Evolutionary conservation across 1,139 yeast genomes (phyloP).

Genomic region (Pichia sp.): DNA sequence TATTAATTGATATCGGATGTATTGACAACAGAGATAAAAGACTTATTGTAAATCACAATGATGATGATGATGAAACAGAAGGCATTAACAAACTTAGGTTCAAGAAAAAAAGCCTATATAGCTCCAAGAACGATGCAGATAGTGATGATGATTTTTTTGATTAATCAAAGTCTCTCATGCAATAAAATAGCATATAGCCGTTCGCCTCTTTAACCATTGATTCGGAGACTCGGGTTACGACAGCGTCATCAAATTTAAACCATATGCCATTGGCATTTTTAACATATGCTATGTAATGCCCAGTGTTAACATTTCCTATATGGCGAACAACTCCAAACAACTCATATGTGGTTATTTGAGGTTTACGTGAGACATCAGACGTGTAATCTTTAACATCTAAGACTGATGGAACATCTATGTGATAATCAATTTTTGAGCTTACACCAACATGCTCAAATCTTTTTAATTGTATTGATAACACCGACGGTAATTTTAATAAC

Average conservation of each 20-base stretch:
- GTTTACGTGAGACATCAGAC: constrained; percentile 20
- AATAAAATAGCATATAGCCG: constrained; percentile 77
- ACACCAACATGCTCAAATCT: constrained; percentile 71
- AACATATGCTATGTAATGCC: constrained; percentile 80
- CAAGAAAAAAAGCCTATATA: constrained; percentile 43
- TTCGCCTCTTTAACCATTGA: constrained; percentile 59
- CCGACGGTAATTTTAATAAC: constrained; percentile 64
- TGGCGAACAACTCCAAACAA: constrained; percentile 83
- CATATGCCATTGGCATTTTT: constrained; percentile 68
- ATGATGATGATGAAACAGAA: constrained; percentile 42
- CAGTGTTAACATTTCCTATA: constrained; percentile 88
- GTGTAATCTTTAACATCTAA: constrained; percentile 64
- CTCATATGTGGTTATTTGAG: constrained; percentile 39
- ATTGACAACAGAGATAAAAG: constrained; percentile 61
- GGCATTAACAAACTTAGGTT: constrained; percentile 47
- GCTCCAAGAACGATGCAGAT: constrained; percentile 33
- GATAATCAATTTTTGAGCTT: constrained; percentile 69
- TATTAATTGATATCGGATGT: constrained; percentile 59
- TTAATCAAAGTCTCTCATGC: constrained; percentile 40
- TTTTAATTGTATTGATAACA: constrained; percentile 77
- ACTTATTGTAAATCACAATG: constrained; percentile 54
- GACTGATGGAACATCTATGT: constrained; percentile 63
- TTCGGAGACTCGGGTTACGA: constrained; percentile 60
- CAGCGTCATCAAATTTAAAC: constrained; percentile 88
- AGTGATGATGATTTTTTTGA: constrained; percentile 45